phyloP scores from a whole-genome alignment of 177 flowering plant genomes.

The Vitis hybrid region DNA sequence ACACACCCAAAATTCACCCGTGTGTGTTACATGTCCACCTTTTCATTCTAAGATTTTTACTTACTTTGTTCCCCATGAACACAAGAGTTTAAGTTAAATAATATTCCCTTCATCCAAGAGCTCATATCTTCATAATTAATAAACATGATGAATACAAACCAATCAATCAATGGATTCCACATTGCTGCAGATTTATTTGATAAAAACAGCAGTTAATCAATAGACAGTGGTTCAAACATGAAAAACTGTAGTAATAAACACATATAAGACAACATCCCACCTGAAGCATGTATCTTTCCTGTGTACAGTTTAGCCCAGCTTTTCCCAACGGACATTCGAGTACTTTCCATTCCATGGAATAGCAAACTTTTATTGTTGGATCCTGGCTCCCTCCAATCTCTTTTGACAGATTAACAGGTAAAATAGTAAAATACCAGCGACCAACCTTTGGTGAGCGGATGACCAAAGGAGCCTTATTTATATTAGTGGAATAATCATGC shows the following conservation, averaged over 20 bases:
- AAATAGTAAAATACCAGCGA: conserved; percentile 68
- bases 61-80: no score
- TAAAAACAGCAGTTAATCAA: no score
- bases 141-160: no score
- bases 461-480: conserved; percentile 45
- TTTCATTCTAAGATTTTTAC: conserved; percentile 1
- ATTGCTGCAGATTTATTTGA: no score
- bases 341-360: conserved; percentile 63
- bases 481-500: conserved; percentile 60
- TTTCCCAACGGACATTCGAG: conserved; percentile 68
- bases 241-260: conserved; percentile 1
- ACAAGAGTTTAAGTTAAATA: no score
- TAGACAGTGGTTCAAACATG: not conserved
- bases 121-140: no score
- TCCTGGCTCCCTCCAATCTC: conserved; percentile 23
- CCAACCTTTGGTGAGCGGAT: conserved; percentile 68
- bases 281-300: conserved; percentile 68
- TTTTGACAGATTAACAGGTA: conserved; percentile 37
- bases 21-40: not conserved
- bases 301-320: conserved; percentile 73
- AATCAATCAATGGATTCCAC: no score
- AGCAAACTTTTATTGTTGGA: conserved; percentile 45
- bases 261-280: conserved; percentile 28
- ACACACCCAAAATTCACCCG: no score
- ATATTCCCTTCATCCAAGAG: no score